These are phyloP conservation scores for Cyberlindnera mycetangii DNA, from an alignment of 805 yeast genomes.

Conservation along the genomic window DNA sequence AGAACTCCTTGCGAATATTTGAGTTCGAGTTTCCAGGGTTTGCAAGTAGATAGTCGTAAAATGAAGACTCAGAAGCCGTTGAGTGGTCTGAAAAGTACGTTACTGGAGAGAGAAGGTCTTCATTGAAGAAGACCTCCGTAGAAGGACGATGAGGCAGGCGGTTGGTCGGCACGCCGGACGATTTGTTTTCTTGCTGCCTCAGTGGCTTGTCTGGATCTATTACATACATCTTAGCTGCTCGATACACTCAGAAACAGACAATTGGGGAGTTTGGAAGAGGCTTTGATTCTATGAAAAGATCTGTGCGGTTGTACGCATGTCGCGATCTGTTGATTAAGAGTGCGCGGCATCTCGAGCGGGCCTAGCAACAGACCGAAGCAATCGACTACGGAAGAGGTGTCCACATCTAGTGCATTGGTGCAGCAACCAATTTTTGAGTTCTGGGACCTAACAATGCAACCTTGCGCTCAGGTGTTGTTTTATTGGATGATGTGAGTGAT, in stretches of 20 bases:
- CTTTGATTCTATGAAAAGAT: too few relatives aligned
- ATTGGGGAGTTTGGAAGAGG: too few relatives aligned
- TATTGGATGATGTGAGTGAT: too few relatives aligned
- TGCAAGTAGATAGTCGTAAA: slow-evolving; percentile 21
- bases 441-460: too few relatives aligned
- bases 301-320: too few relatives aligned
- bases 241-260: too few relatives aligned
- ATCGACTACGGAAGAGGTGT: too few relatives aligned
- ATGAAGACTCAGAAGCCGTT: slow-evolving; percentile 10
- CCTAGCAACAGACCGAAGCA: too few relatives aligned
- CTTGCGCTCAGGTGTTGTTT: too few relatives aligned
- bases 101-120: slow-evolving; percentile 15
- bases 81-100: slow-evolving; percentile 17
- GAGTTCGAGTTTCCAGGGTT: slow-evolving; percentile 1
- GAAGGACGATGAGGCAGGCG: background rate
- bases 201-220: background rate
- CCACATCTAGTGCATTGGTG: too few relatives aligned
- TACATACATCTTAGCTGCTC: background rate
- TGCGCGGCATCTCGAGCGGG: too few relatives aligned
- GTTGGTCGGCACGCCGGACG: background rate
- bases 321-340: background rate
- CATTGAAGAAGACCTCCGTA: slow-evolving; percentile 8
- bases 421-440: too few relatives aligned
- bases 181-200: background rate
- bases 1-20: slow-evolving; percentile 13